Evolutionary conservation across 192 early-diverging fungal species (phyloP).

Genomic region (Backusella circina): DNA sequence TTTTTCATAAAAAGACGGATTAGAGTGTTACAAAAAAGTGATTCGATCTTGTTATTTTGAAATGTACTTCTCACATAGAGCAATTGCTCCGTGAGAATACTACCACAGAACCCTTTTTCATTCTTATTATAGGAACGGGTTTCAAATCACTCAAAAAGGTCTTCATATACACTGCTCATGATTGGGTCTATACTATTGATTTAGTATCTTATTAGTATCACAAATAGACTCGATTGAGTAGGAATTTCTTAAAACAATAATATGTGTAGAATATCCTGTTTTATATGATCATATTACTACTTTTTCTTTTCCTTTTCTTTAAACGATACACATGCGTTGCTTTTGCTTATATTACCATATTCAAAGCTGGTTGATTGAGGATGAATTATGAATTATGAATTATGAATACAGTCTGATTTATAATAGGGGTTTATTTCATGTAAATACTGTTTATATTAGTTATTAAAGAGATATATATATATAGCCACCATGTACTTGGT

Average conservation of each 20-base stretch:
- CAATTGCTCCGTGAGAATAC: background rate
- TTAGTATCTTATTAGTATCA: background rate
- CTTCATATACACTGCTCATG: too few species aligned
- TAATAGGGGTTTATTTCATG: too few species aligned
- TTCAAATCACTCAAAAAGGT: too few species aligned
- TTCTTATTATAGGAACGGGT: background rate
- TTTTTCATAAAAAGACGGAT: background rate
- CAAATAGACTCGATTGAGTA: background rate
- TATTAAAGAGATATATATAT: too few species aligned
- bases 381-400: too few species aligned
- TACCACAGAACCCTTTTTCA: background rate
- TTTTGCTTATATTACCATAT: background rate
- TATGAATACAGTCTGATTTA: too few species aligned
- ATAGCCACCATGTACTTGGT: too few species aligned
- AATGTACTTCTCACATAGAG: background rate
- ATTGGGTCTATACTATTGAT: background rate
- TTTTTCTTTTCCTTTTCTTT: background rate
- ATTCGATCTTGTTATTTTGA: background rate
- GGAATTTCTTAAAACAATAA: background rate
- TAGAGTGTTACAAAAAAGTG: background rate
- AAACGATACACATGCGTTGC: background rate
- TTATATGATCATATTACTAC: background rate
- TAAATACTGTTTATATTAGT: too few species aligned
- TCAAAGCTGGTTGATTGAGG: background rate
- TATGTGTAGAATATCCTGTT: background rate